These are phyloP conservation scores for Trichoderma endophyticum DNA, from an alignment of 2,329 filamentous ascomycete species.

Conservation along the genomic window DNA sequence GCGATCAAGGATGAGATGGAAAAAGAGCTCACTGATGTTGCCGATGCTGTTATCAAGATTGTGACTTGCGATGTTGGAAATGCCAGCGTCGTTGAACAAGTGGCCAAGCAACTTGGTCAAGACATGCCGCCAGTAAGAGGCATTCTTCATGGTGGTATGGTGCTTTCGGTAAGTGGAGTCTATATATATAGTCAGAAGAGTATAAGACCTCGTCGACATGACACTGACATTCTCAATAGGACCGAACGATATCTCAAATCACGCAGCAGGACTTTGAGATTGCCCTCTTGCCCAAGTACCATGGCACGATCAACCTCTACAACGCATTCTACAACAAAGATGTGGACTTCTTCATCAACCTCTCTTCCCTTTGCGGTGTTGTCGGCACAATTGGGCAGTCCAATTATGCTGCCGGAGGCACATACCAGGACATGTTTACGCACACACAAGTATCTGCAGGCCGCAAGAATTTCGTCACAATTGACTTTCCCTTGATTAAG, in stretches of 20 bases:
- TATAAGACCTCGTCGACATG: fast-evolving
- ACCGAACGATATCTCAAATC: conserved; percentile 31
- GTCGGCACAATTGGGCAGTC: conserved; percentile 36
- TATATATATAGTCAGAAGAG: too few relatives aligned
- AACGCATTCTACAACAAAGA: background rate
- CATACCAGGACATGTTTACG: conserved; percentile 31
- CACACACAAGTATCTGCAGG: background rate
- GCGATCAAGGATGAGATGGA: background rate
- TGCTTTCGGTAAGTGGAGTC: background rate
- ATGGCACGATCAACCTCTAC: conserved; percentile 37
- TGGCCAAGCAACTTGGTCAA: background rate
- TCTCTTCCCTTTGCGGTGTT: conserved; percentile 36
- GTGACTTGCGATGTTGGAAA: background rate
- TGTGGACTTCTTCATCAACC: conserved; percentile 39
- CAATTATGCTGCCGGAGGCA: conserved; percentile 39
- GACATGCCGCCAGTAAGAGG: background rate
- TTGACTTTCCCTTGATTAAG: background rate
- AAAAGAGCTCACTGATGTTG: background rate
- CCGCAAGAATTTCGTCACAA: background rate
- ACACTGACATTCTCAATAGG: background rate
- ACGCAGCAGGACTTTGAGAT: conserved; percentile 30
- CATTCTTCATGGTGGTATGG: conserved; percentile 1
- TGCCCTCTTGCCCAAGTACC: conserved; percentile 30
- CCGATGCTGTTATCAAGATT: background rate
- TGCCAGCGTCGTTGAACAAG: background rate